Evolutionary conservation across 2,329 filamentous ascomycete species (phyloP).

Genomic region (Pleomassaria siparia): DNA sequence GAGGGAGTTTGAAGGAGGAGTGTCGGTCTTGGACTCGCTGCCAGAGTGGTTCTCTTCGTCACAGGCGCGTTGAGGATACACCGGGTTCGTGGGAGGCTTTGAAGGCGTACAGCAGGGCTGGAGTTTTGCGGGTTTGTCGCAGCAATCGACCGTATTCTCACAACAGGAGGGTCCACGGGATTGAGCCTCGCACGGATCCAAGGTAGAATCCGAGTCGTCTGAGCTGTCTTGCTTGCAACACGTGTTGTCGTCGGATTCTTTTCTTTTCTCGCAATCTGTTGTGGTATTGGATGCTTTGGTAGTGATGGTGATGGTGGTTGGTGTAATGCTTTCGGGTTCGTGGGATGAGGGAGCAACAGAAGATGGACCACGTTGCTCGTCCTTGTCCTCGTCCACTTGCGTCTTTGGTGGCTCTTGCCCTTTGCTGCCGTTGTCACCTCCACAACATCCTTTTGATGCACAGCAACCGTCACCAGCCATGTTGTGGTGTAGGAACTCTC

Average conservation of each 20-base stretch:
- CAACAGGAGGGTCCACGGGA: not conserved
- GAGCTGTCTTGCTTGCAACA: not conserved
- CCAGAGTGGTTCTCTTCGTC: not conserved
- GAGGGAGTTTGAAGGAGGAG: conserved; percentile 6
- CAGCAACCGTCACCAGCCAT: conserved; percentile 8
- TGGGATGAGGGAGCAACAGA: not conserved
- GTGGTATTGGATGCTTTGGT: conserved; percentile 8
- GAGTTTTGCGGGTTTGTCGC: not conserved
- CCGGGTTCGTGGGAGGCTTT: too few relatives aligned
- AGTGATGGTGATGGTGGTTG: conserved; percentile 17
- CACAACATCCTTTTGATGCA: conserved; percentile 7
- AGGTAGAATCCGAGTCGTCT: not conserved
- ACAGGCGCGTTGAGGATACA: too few relatives aligned
- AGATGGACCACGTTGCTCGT: not conserved
- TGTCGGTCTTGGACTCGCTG: not conserved
- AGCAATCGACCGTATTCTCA: not conserved
- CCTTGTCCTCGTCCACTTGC: too few relatives aligned
- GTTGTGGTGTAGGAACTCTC: not conserved
- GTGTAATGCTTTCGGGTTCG: not conserved
- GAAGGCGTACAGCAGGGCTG: not conserved
- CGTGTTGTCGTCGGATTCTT: not conserved
- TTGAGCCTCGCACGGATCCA: not conserved
- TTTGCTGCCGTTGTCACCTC: not conserved
- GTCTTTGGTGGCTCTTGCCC: conserved; percentile 3
- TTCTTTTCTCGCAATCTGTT: not conserved